Evolutionary conservation across 306 rosid genomes (phyloP), one percentile per base, ranked within the genome.

Genomic region (Vigna unguiculata): DNA sequence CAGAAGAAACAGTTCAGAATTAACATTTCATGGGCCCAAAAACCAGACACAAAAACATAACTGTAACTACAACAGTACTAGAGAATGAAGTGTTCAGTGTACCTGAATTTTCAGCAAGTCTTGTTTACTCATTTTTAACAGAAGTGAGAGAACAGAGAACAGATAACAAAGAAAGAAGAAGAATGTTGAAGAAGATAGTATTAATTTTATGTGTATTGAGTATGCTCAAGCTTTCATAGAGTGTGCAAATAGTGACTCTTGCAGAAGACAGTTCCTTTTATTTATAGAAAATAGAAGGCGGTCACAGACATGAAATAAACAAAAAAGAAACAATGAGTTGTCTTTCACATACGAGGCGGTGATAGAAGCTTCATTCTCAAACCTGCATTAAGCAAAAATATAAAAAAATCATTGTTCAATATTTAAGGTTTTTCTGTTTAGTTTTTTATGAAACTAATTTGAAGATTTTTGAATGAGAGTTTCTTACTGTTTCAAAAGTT

Each of bases 51-150:
- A 4, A 2, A 64, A 20, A 1, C 20, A 75, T 9, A 62, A 58
- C 20, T 46, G 47, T 48, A 68, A 4, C 22, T 6, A 34, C 15
- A 47, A 17, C 6, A 17, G 61, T 22, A 72, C 15, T 12, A 12
- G 0, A 57, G 61, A 0, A 57, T 25, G 63, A 19, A 17, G 14
- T 19, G 59, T 20, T 7, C 3, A 10, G 54, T 0, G 6, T 78
- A 92, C 97, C 97, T 88, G 90, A 81, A 71, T 25, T 89, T 83
- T 86, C 76, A 75, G 69, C 46, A 45, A 53, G 74, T 90, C 92
- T 60, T 84, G 97, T 74, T 88, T 88, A 64, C 76, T 88, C 97
- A 90, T 92, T 12, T 22, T 81, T 61, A 13, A 20, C 19, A 49
- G 54, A 49, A 17, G 1, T 17, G 4, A 20, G 48, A 43, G 71